Percentiles rank a stretch among this genome's conserved stretches.
These are phyloP conservation scores for Alternaria dauci DNA, from an alignment of 2,329 filamentous ascomycete species.

Conservation along the genomic window DNA sequence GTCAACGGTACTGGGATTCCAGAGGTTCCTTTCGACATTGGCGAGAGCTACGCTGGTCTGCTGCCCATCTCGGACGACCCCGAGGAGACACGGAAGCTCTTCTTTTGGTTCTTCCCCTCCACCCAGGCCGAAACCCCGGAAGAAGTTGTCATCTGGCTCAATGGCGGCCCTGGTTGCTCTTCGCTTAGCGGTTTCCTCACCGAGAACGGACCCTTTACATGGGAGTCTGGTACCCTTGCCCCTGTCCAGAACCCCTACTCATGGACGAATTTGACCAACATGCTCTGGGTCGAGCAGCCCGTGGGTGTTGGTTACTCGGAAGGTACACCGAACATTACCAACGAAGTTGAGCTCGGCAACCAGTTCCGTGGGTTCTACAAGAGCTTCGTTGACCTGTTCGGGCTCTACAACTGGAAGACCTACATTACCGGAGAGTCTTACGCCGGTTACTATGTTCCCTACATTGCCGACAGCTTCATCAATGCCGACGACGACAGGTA, in stretches of 20 bases:
- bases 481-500: slow-evolving; percentile 60
- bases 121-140: slow-evolving; percentile 60
- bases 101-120: slow-evolving; percentile 72
- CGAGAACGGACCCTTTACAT: slow-evolving; percentile 72
- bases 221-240: slow-evolving; percentile 70
- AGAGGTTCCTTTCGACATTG: slow-evolving; percentile 73
- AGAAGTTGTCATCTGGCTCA: slow-evolving; percentile 67
- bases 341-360: slow-evolving; percentile 57
- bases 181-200: slow-evolving; percentile 75
- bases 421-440: slow-evolving; percentile 66
- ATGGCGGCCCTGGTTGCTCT: slow-evolving; percentile 52
- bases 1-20: slow-evolving; percentile 72
- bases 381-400: slow-evolving; percentile 65
- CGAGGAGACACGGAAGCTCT: slow-evolving; percentile 63
- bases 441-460: slow-evolving; percentile 65
- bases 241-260: slow-evolving; percentile 73
- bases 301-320: slow-evolving; percentile 57
- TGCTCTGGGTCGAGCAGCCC: slow-evolving; percentile 59
- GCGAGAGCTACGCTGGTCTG: slow-evolving; percentile 70
- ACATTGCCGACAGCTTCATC: slow-evolving; percentile 65
- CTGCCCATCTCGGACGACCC: slow-evolving; percentile 64
- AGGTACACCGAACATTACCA: slow-evolving; percentile 56
- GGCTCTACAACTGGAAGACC: slow-evolving; percentile 61
- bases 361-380: slow-evolving; percentile 62
- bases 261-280: slow-evolving; percentile 64